These are phyloP conservation scores for Diplodia scrobiculata DNA, from an alignment of 2,329 filamentous ascomycete genomes.

Conservation along the genomic window DNA sequence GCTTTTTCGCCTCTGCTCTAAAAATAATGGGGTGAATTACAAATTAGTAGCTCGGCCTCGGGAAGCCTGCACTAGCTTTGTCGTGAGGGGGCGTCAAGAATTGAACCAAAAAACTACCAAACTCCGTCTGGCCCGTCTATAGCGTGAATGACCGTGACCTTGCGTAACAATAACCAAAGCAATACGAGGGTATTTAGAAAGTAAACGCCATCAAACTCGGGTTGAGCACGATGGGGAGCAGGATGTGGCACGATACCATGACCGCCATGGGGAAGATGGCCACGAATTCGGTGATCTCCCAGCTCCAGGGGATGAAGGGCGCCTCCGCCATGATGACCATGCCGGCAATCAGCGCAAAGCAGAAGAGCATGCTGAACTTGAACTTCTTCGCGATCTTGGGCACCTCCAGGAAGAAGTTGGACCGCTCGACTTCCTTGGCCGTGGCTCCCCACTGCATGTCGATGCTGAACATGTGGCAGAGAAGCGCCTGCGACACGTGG, in stretches of 20 bases:
- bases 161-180: not conserved
- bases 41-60: conserved; percentile 8
- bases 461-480: conserved; percentile 31
- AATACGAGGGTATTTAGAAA: not conserved
- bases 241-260: conserved; percentile 28
- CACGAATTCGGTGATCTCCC: conserved; percentile 29
- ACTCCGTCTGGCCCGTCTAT: not conserved
- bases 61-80: conserved; percentile 7
- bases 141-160: conserved; percentile 9
- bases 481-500: conserved; percentile 30
- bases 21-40: conserved; percentile 3
- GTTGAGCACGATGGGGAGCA: conserved; percentile 30
- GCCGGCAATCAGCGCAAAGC: conserved; percentile 6
- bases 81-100: conserved; percentile 15
- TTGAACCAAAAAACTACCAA: not conserved
- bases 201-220: conserved; percentile 28
- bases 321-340: conserved; percentile 30
- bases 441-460: conserved; percentile 30
- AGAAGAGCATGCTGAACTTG: conserved; percentile 26
- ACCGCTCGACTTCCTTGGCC: conserved; percentile 29
- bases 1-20: not conserved
- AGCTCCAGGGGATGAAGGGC: conserved; percentile 30
- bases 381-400: conserved; percentile 26
- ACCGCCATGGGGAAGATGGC: conserved; percentile 30
- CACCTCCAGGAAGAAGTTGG: conserved; percentile 28